Base-by-base conservation (phyloP, 116 monocot species). In the Phalaenopsis hybrid region DNA sequence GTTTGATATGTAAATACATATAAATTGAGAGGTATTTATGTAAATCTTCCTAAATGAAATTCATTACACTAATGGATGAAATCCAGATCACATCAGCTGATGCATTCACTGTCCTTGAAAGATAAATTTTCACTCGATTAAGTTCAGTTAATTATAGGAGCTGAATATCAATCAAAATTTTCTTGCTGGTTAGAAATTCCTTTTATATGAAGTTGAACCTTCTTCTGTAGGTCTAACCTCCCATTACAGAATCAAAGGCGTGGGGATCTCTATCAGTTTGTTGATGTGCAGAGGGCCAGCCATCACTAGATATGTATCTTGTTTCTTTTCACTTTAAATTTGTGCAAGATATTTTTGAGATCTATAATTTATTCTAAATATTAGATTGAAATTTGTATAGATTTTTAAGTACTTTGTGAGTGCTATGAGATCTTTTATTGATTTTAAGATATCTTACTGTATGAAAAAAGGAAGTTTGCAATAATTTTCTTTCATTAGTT, bases 261-360 rank as follows among this genome's bases (percentile, higher is more conserved):
- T 50, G 97, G 93, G 0, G 97, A 97, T 86, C 83, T 97, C 37
- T 97, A 97, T 51, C 92, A 90, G 81, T 77, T 94, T 75, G 90
- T 97, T 76, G 94, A 97, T 82, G 87, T 94, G 34, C 94, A 93
- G 78, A 89, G 97, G 78, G 57, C 83, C 72, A 13, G 72, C 15
- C 37, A 31, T 20, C 63, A 63, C 63, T 63, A 63, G 63, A 63
- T 55, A 55, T 3, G 3, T 55, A 55, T 55, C 55, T 55, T 55
- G 55, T 55, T 61, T n/a, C n/a, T n/a, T n/a, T n/a, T n/a, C n/a
- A n/a, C n/a, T n/a, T n/a, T n/a, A n/a, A n/a, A n/a, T 55, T 55
- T 15, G 12, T 55, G 15, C 1, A 55, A 55, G 15, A 15, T 13
- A 15, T 55, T 55, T 37, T 12, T 55, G 15, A 15, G 13, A 3